A percentile compares a stretch with the other conserved stretches of the same genome.
Evolutionary conservation across 805 yeast genomes (phyloP).

Genomic region (Lipomyces chichibuensis): DNA sequence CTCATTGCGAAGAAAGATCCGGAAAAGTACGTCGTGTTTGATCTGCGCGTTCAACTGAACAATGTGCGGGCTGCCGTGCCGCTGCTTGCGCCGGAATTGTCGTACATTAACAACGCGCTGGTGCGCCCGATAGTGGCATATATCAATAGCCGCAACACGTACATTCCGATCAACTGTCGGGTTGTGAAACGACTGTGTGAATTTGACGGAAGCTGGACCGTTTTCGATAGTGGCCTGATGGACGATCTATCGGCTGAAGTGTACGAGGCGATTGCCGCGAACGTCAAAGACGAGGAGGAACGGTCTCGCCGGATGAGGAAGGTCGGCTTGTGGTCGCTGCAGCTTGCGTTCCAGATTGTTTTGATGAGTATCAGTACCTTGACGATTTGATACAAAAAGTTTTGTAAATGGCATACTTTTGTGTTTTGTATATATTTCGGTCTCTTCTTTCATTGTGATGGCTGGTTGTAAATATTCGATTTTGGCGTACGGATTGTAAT

Average conservation of each 20-base stretch:
- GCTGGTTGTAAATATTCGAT: background rate
- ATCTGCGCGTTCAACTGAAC: slow-evolving; percentile 74
- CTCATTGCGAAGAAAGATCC: slow-evolving; percentile 11
- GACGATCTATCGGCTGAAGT: slow-evolving; percentile 88
- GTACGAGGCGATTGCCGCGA: slow-evolving; percentile 85
- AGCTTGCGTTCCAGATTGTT: slow-evolving; percentile 76
- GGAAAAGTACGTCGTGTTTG: slow-evolving; percentile 60
- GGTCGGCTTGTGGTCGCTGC: slow-evolving; percentile 92
- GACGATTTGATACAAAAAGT: slow-evolving; percentile 16
- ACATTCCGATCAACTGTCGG: slow-evolving; percentile 82
- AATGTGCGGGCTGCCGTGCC: slow-evolving; percentile 91
- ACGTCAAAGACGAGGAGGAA: slow-evolving; percentile 84
- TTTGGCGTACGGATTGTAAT: background rate
- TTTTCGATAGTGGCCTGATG: slow-evolving; percentile 87
- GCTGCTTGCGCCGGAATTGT: slow-evolving; percentile 78
- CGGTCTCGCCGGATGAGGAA: slow-evolving; percentile 71
- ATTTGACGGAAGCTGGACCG: slow-evolving; percentile 96
- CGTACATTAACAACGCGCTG: slow-evolving; percentile 89
- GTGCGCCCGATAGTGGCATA: slow-evolving; percentile 95
- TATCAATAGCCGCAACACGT: slow-evolving; percentile 86
- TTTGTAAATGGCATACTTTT: background rate
- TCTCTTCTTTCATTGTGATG: background rate
- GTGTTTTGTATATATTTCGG: background rate
- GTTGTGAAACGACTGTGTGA: slow-evolving; percentile 78
- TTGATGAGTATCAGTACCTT: slow-evolving; percentile 51